phyloP scores from a whole-genome alignment of 495 filamentous ascomycete species.

The Aspergillus taichungensis region DNA sequence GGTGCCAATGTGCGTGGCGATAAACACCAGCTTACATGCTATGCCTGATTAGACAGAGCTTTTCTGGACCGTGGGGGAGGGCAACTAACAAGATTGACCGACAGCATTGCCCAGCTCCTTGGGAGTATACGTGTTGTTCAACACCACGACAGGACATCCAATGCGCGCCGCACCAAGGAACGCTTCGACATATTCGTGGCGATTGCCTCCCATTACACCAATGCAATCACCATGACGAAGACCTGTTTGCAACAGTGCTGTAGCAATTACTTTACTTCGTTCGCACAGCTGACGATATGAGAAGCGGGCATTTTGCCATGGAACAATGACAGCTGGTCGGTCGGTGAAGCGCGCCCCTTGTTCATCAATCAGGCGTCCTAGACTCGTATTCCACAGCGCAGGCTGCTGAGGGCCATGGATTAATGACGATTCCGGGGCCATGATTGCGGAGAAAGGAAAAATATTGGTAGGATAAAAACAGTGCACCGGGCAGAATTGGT shows the following conservation, averaged over 20 bases:
- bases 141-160: constrained; percentile 17
- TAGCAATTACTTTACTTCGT: constrained; percentile 10
- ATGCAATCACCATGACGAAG: constrained; percentile 15
- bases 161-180: constrained; percentile 15
- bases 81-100: constrained; percentile 8
- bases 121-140: constrained; percentile 20
- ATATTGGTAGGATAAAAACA: not conserved
- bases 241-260: constrained; percentile 13
- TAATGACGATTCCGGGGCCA: constrained; percentile 4
- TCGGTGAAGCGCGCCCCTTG: constrained; percentile 7
- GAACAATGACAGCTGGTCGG: constrained; percentile 8
- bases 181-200: constrained; percentile 17
- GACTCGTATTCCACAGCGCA: constrained; percentile 8
- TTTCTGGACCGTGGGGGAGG: not conserved
- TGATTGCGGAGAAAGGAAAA: not conserved
- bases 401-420: constrained; percentile 12
- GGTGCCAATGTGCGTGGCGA: constrained; percentile 6
- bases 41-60: no score
- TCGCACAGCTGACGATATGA: constrained; percentile 14
- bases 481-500: not conserved
- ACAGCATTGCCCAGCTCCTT: constrained; percentile 14
- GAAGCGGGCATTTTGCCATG: constrained; percentile 14
- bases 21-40: constrained; percentile 15
- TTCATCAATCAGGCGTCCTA: constrained; percentile 14
- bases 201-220: constrained; percentile 20